Evolutionary conservation across 2,329 filamentous ascomycete species (phyloP), one percentile per base, ranked within the genome.

Genomic region (Thermothelomyces thermophilus): DNA sequence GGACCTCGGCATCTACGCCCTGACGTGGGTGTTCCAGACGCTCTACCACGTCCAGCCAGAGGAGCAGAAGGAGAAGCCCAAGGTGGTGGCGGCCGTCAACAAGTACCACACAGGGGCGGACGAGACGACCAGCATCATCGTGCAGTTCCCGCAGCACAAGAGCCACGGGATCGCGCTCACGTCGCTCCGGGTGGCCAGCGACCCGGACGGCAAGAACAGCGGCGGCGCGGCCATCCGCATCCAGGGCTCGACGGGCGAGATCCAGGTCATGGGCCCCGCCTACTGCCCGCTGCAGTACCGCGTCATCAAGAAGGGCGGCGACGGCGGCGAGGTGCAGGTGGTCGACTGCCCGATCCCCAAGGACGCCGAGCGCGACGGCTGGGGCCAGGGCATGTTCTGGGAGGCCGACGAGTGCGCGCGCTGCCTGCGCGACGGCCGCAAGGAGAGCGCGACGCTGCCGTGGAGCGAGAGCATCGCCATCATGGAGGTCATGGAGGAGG

Each of bases 1-100:
- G 44, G 90, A 95, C 67, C 73, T 95, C 50, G 90, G 90, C 54
- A 86, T 95, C 67, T 95, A 95, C 72, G 81, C 87, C 41, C 70
- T 95, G 54, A 94, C 88, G 28, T 95, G 90, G 90, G 78, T 93
- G 43, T 94, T 91, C 76, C 88, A 95, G 69, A 85, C 84, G 39
- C 76, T 95, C 24, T 95, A 95, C 70, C 87, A 90, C 66, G 80
- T 86, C 3, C 85, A 90, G 62, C 76, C 83, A 2, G 74, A 82
- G 57, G 75, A 77, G 20, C 72, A 78, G 47, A 86, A 88, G 59
- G 78, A 87, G 66, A 63, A 77, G 1, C 90, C 90, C 5, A 75
- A 72, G 39, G 82, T 93, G 3, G 70, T 82, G 9, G 77, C 83
- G 1, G 80, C 86, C 46, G 80, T 90, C 60, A 81, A 80, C 63